Percentiles rank a stretch among this genome's conserved stretches.
Conservation (phyloP, 2,329 filamentous ascomycete species). For the Trematosphaeria pertusa region DNA sequence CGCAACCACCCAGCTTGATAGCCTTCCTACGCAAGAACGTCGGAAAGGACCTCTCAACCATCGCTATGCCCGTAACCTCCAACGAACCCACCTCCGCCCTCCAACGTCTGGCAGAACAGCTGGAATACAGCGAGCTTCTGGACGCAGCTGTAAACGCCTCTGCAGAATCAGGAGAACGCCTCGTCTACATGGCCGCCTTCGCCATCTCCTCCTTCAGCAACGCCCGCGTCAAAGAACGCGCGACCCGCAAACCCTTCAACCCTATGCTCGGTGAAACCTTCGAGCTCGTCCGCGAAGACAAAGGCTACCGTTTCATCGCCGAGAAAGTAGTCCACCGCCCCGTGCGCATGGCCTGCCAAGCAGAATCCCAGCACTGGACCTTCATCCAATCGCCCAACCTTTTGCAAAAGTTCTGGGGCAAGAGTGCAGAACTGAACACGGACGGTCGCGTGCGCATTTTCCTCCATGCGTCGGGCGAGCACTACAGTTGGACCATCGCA, state of each 20-base stretch:
- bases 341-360: conserved; percentile 90
- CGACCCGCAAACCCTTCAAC: conserved; percentile 96
- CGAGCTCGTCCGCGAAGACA: conserved; percentile 86
- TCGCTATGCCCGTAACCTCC: conserved; percentile 95
- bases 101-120: conserved; percentile 85
- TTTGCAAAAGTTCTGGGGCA: conserved; percentile 98
- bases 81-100: conserved; percentile 92
- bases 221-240: conserved; percentile 83
- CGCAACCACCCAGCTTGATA: conserved; percentile 87
- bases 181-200: conserved; percentile 88
- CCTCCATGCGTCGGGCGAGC: conserved; percentile 77
- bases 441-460: conserved; percentile 84
- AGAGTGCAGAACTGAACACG: conserved; percentile 91
- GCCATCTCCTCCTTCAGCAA: conserved; percentile 87
- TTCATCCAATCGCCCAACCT: conserved; percentile 87
- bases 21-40: conserved; percentile 96
- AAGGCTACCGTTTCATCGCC: conserved; percentile 87
- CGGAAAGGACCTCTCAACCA: conserved; percentile 94
- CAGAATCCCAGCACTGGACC: conserved; percentile 84
- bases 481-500: conserved; percentile 86
- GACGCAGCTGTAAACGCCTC: conserved; percentile 66
- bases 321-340: conserved; percentile 96
- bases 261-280: conserved; percentile 95
- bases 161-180: conserved; percentile 68
- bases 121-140: conserved; percentile 88